Percentiles rank a stretch among this genome's conserved stretches.
These are phyloP conservation scores for Picea mariana DNA, from an alignment of 83 land plant species.

Conservation along the genomic window DNA sequence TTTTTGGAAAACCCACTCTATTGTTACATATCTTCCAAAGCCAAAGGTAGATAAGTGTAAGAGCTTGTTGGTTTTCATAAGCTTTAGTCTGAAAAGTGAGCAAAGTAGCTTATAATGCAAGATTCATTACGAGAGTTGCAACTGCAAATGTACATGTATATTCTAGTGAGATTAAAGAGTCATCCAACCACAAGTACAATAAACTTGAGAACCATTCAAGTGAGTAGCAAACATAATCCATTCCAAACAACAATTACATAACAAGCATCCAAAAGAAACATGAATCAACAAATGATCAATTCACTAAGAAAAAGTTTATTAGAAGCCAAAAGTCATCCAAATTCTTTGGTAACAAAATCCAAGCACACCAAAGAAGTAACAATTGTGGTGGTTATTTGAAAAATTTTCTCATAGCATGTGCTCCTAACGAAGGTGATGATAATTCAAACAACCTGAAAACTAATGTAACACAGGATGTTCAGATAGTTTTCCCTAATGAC, in stretches of 20 bases:
- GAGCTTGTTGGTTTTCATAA: conserved; percentile 72
- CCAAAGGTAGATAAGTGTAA: conserved; percentile 79
- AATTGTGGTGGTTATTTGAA: background rate
- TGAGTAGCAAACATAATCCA: background rate
- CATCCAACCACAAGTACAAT: no score
- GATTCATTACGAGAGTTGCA: no score
- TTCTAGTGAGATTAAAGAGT: no score
- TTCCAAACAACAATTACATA: background rate
- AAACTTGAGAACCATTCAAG: conserved; percentile 7
- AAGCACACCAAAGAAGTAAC: background rate
- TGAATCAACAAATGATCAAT: background rate
- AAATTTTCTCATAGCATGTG: background rate
- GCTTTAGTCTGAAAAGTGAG: no score
- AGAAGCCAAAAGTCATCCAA: no score
- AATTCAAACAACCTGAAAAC: background rate
- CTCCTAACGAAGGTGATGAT: background rate
- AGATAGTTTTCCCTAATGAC: background rate
- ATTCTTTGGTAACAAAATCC: no score
- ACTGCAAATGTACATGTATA: no score
- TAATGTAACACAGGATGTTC: background rate
- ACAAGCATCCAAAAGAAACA: background rate
- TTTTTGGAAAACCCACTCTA: conserved; percentile 62
- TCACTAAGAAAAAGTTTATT: no score
- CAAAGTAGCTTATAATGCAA: no score
- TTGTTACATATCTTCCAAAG: conserved; percentile 84